Evolutionary conservation across 148 eudicot species (phyloP), one percentile per base, ranked within the genome.

Genomic region (Talinum fruticosum): DNA sequence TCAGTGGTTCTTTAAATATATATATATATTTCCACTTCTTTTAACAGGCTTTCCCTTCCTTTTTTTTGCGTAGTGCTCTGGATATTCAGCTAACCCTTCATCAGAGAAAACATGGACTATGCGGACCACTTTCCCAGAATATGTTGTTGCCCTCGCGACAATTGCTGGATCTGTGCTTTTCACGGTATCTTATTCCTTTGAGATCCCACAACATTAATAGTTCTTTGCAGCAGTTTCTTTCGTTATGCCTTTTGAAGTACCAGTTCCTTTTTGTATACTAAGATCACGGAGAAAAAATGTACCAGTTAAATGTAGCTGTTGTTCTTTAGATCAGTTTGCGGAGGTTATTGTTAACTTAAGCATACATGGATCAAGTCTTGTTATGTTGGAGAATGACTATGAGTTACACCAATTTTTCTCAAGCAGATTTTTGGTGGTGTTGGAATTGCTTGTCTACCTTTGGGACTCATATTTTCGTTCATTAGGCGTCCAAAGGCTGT

Each of bases 101-200:
- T 89, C 98, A 71, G 98, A 93, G 86, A 88, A 88, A 73, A 96
- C 98, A n/a, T 96, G 99, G 99, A 91, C 93, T 47, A 93, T 90
- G 99, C 92, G 90, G 37, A 41, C 99, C 29, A 89, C 98, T 38
- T 96, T 96, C 84, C 99, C 99, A 38, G 97, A 96, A 85, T 96
- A 96, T 78, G 90, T 93, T 79, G 98, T 96, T 86, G 99, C 99
- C 80, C 91, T 96, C 62, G 91, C 99, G 64, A 96, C 99, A 28
- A 88, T 96, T 78, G 97, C 84, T 75, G 99, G 99, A 76, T 96
- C 99, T 78, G 91, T 96, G 74, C 98, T 96, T 84, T 96, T 96
- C 87, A 87, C 89, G 77, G 99, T 96, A 91, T 80, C 86, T 61
- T 73, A 66, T 71, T 38, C 59, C 64, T 80, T 47, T 30, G 33